phyloP scores from a whole-genome alignment of 164 flowering plant genomes.

The Protea cynaroides region DNA sequence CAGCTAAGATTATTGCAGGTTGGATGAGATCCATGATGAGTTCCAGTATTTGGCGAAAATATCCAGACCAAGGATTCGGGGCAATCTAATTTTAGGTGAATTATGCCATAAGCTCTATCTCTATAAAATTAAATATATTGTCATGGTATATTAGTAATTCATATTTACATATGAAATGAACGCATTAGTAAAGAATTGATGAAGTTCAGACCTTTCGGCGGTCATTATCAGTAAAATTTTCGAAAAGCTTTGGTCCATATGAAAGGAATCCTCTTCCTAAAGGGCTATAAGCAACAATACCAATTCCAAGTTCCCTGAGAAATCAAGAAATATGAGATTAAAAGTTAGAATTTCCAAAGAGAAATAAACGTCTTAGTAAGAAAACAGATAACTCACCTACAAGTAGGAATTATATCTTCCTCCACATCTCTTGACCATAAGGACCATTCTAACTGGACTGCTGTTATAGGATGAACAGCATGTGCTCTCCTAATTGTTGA shows the following conservation, averaged over 20 bases:
- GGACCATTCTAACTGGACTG: conserved; percentile 65
- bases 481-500: conserved; percentile 57
- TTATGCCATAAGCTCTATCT: no score
- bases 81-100: no score
- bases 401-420: conserved; percentile 33
- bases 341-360: neutral
- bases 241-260: conserved; percentile 36
- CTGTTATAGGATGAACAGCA: conserved; percentile 59
- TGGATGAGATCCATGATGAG: no score
- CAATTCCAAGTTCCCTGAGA: conserved; percentile 38
- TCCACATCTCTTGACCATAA: conserved; percentile 41
- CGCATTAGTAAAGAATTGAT: no score
- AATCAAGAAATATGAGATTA: conserved; percentile 7
- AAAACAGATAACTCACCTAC: conserved; percentile 19
- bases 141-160: no score
- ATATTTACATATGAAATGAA: no score
- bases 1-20: no score
- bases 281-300: conserved; percentile 58
- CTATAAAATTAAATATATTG: no score
- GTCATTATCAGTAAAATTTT: conserved; percentile 29
- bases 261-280: conserved; percentile 55
- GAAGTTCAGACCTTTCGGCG: conserved; percentile 33
- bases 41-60: no score
- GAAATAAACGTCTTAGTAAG: no score
- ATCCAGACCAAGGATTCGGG: no score